Percentiles rank a stretch among this genome's conserved stretches.
Evolutionary conservation across 2,329 filamentous ascomycete species (phyloP).

Genomic region (Chrysoporthe puriensis): DNA sequence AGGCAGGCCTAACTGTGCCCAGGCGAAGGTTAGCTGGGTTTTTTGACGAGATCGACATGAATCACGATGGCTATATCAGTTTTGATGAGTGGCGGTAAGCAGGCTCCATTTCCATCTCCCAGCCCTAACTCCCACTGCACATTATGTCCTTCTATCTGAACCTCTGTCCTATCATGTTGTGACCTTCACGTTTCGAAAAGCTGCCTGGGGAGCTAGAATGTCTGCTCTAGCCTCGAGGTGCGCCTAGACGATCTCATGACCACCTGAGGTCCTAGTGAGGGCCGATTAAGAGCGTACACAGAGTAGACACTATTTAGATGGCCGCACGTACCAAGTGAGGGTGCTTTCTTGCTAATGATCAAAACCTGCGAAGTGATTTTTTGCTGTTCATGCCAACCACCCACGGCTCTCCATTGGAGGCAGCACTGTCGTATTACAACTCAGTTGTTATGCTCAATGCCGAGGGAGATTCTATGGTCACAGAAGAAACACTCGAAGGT

Average conservation of each 20-base stretch:
- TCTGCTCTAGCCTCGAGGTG: background rate
- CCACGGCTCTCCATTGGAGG: slow-evolving; percentile 70
- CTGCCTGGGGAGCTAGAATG: background rate
- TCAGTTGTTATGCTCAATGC: slow-evolving; percentile 86
- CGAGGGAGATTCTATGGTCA: slow-evolving; percentile 92
- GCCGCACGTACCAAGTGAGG: background rate
- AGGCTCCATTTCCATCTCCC: slow-evolving; percentile 25
- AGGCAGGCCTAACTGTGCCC: slow-evolving; percentile 78
- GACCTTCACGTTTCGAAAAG: background rate
- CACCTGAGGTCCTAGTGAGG: background rate
- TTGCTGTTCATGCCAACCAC: slow-evolving; percentile 80
- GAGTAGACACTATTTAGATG: background rate
- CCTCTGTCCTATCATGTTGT: background rate
- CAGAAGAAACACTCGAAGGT: slow-evolving; percentile 87
- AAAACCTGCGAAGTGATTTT: slow-evolving; percentile 69
- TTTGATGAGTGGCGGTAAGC: slow-evolving; percentile 97
- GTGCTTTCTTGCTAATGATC: background rate
- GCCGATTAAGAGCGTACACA: background rate
- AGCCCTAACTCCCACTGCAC: background rate
- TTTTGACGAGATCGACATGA: slow-evolving; percentile 86
- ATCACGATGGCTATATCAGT: slow-evolving; percentile 84
- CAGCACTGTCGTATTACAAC: slow-evolving; percentile 89
- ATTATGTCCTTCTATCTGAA: background rate
- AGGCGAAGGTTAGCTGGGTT: slow-evolving; percentile 79
- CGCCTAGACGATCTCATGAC: background rate